Conservation (phyloP, 805 yeast species). For the Ogataea dorogensis region DNA sequence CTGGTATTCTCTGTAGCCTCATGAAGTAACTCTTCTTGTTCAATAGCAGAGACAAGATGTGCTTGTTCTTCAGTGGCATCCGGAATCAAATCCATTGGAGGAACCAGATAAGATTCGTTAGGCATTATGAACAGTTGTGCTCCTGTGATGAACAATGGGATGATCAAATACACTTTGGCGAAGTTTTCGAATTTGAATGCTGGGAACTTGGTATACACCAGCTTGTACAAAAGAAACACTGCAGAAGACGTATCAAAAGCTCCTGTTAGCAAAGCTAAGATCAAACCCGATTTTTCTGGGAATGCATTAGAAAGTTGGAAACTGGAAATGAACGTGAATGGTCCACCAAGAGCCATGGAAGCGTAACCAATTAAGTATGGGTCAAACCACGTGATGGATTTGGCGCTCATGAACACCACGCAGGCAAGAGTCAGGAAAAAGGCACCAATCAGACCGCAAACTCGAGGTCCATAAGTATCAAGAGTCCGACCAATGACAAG, state of each 20-base stretch:
- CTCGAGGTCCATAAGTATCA: constrained; percentile 51
- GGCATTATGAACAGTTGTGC: constrained; percentile 51
- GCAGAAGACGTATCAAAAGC: constrained; percentile 61
- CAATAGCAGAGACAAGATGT: constrained; percentile 28
- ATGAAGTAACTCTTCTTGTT: constrained; percentile 27
- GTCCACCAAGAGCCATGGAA: constrained; percentile 56
- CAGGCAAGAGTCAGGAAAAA: constrained; percentile 45
- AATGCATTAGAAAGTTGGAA: constrained; percentile 58
- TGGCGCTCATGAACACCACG: constrained; percentile 43
- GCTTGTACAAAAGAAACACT: constrained; percentile 47
- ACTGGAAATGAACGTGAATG: constrained; percentile 53
- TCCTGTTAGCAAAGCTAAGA: constrained; percentile 54
- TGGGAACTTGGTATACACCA: constrained; percentile 36
- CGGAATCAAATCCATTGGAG: constrained; percentile 35
- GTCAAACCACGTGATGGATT: constrained; percentile 36
- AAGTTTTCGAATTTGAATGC: constrained; percentile 43
- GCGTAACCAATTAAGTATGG: constrained; percentile 54
- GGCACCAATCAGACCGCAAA: constrained; percentile 54
- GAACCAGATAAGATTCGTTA: constrained; percentile 46
- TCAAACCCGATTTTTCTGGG: constrained; percentile 51
- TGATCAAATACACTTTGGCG: constrained; percentile 46
- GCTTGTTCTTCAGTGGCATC: constrained; percentile 30
- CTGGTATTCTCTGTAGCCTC: constrained; percentile 20
- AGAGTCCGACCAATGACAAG: constrained; percentile 48
- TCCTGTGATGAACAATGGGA: constrained; percentile 48